Conservation (phyloP, 371 early-diverging fungal species). For the Umbelopsis sp. region DNA sequence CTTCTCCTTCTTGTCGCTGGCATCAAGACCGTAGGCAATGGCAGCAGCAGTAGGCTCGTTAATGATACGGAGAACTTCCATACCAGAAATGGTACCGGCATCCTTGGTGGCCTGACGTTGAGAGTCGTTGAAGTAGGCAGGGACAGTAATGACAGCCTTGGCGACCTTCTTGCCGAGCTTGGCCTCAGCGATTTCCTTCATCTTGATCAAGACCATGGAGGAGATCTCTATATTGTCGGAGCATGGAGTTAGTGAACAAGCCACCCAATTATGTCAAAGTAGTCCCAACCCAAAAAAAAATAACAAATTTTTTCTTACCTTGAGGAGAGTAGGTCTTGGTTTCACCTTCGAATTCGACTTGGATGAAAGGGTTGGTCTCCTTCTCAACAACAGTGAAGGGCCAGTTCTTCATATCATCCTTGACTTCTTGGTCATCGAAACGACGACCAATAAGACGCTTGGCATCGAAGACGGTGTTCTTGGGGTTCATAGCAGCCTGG, state of each 20-base stretch:
- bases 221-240: slow-evolving; percentile 63
- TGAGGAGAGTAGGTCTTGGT: slow-evolving; percentile 59
- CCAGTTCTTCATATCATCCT: slow-evolving; percentile 92
- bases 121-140: slow-evolving; percentile 83
- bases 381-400: slow-evolving; percentile 81
- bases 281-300: not conserved
- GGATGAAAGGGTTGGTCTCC: slow-evolving; percentile 76
- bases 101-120: slow-evolving; percentile 98
- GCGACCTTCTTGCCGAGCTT: slow-evolving; percentile 79
- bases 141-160: slow-evolving; percentile 84
- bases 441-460: slow-evolving; percentile 97
- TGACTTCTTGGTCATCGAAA: slow-evolving; percentile 85
- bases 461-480: slow-evolving; percentile 93
- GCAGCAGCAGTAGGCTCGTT: slow-evolving; percentile 99
- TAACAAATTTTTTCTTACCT: slow-evolving; percentile 6
- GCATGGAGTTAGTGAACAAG: slow-evolving; percentile 1
- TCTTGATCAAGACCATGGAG: slow-evolving; percentile 85
- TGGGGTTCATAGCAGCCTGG: slow-evolving; percentile 83
- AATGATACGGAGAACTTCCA: slow-evolving; percentile 92
- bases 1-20: slow-evolving; percentile 72
- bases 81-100: slow-evolving; percentile 92
- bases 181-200: slow-evolving; percentile 92
- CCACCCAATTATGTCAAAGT: not conserved
- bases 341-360: slow-evolving; percentile 81
- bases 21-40: slow-evolving; percentile 93